Evolutionary conservation across 495 filamentous ascomycete species (phyloP).

Genomic region (Chaetomium tenue): DNA sequence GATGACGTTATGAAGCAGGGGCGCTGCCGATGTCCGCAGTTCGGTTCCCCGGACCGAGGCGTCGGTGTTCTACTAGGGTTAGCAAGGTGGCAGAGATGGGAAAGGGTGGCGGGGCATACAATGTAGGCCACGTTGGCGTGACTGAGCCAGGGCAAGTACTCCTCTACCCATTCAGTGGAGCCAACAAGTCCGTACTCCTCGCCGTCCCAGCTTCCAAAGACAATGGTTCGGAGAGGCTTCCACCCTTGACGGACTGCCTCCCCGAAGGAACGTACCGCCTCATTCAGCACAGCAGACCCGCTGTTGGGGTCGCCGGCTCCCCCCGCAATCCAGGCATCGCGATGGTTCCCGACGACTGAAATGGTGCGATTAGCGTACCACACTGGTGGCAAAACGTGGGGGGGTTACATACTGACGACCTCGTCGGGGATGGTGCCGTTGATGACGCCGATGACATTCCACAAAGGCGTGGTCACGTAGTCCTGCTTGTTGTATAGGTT

Average conservation of each 20-base stretch:
- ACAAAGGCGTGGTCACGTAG: constrained; percentile 82
- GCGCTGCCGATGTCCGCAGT: constrained; percentile 71
- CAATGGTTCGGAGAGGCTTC: constrained; percentile 86
- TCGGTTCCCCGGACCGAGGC: constrained; percentile 67
- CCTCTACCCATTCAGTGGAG: constrained; percentile 94
- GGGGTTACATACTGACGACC: constrained; percentile 48
- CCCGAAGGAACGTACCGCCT: constrained; percentile 80
- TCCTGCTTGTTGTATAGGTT: constrained; percentile 87
- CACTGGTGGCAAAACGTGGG: background rate
- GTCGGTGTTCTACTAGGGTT: constrained; percentile 64
- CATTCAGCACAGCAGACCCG: constrained; percentile 85
- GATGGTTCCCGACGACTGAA: constrained; percentile 83
- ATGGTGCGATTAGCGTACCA: background rate
- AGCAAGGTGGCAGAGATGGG: background rate
- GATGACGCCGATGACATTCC: constrained; percentile 94
- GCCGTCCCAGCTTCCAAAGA: constrained; percentile 94
- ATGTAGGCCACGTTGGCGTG: constrained; percentile 79
- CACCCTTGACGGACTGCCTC: constrained; percentile 75
- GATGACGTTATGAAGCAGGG: constrained; percentile 75
- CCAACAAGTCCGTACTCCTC: constrained; percentile 92
- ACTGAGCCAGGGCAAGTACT: constrained; percentile 81
- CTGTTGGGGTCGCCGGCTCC: constrained; percentile 86
- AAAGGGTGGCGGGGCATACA: constrained; percentile 16
- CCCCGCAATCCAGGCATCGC: constrained; percentile 90
- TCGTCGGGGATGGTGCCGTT: constrained; percentile 82